Conservation (phyloP, 1,284 basidiomycete species). For the Irpex sp. region DNA sequence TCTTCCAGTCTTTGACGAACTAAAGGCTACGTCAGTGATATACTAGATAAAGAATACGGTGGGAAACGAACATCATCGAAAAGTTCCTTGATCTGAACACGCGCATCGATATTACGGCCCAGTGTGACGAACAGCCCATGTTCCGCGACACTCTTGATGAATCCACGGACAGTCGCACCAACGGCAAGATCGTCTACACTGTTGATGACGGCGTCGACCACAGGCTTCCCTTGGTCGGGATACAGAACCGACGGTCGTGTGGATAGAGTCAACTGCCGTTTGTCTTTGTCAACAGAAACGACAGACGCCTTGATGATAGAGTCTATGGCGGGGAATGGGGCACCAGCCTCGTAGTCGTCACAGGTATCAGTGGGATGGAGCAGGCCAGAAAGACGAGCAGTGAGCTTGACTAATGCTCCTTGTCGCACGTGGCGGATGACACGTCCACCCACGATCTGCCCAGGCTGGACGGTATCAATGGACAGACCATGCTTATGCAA, state of each 20-base stretch:
- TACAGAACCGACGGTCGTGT: conserved; percentile 71
- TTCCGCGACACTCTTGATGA: conserved; percentile 85
- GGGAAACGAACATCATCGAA: conserved; percentile 73
- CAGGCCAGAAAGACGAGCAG: conserved; percentile 65
- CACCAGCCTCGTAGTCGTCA: conserved; percentile 72
- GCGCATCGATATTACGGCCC: conserved; percentile 80
- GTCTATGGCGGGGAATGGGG: conserved; percentile 61
- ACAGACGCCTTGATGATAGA: conserved; percentile 70
- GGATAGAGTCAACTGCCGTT: conserved; percentile 74
- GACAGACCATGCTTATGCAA: conserved; percentile 52
- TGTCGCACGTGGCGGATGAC: conserved; percentile 66
- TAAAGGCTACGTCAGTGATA: conserved; percentile 28
- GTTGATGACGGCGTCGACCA: conserved; percentile 73
- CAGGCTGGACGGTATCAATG: conserved; percentile 64
- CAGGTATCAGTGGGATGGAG: conserved; percentile 78
- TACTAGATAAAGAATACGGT: background rate
- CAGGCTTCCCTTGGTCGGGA: conserved; percentile 40
- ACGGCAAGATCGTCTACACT: conserved; percentile 63
- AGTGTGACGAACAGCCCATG: conserved; percentile 91
- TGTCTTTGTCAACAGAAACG: conserved; percentile 61
- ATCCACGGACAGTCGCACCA: conserved; percentile 79
- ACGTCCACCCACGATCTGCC: conserved; percentile 77
- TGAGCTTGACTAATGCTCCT: conserved; percentile 76
- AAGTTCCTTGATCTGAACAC: conserved; percentile 92
- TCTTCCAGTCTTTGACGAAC: conserved; percentile 96